Conservation (phyloP, 345 rosid species). For the Pseudoturritis turrita region DNA sequence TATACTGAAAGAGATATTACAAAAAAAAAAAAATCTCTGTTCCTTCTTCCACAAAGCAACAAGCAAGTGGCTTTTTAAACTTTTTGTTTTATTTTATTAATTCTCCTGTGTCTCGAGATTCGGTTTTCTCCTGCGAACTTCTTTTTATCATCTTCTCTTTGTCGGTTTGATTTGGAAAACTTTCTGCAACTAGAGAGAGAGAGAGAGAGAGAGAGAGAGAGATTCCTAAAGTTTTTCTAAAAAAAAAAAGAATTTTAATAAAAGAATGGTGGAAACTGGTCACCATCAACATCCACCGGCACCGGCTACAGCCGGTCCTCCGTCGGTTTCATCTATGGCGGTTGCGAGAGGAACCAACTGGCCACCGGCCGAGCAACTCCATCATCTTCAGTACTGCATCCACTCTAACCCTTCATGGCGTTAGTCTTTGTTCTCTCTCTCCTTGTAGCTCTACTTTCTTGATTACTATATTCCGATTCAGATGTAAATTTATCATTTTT, state of each 20-base stretch:
- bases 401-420: slow-evolving; percentile 97
- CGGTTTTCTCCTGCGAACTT: slow-evolving; percentile 23
- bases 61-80: slow-evolving; percentile 24
- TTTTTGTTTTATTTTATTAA: background rate
- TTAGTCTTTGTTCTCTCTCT: slow-evolving; percentile 51
- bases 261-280: slow-evolving; percentile 51
- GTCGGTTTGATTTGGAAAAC: slow-evolving; percentile 34
- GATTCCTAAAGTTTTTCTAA: slow-evolving; percentile 9
- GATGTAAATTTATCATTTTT: background rate
- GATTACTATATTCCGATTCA: slow-evolving; percentile 21
- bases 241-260: background rate
- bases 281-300: slow-evolving; percentile 43
- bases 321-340: slow-evolving; percentile 45
- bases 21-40: background rate
- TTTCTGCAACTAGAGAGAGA: slow-evolving; percentile 21
- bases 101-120: slow-evolving; percentile 32
- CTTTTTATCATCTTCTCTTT: slow-evolving; percentile 22
- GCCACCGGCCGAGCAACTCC: slow-evolving; percentile 89
- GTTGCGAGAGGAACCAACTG: slow-evolving; percentile 54
- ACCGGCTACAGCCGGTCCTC: slow-evolving; percentile 32
- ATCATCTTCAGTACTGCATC: slow-evolving; percentile 92
- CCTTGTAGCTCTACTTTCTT: background rate
- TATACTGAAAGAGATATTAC: background rate
- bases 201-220: slow-evolving; percentile 21
- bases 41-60: slow-evolving; percentile 15